phyloP scores from a whole-genome alignment of 352 stramenopile species.

The Phytophthora citrophthora region DNA sequence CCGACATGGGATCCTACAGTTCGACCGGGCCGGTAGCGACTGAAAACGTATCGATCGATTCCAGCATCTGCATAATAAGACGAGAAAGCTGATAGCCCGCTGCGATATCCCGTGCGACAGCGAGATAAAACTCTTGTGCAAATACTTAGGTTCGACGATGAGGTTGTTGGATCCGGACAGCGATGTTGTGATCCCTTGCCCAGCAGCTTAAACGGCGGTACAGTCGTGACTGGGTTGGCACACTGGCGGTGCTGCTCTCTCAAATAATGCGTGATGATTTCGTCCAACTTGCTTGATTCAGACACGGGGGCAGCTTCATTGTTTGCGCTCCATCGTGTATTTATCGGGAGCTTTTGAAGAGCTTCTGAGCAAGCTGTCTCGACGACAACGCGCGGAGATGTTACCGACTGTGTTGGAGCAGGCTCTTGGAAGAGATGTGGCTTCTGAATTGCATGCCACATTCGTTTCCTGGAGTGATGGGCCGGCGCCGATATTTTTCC shows the following conservation, averaged over 20 bases:
- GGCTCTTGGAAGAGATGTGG: conserved; percentile 44
- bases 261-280: conserved; percentile 89
- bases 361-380: conserved; percentile 25
- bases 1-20: conserved; percentile 57
- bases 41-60: conserved; percentile 82
- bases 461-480: conserved; percentile 40
- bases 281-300: conserved; percentile 65
- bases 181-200: conserved; percentile 61
- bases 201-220: conserved; percentile 86
- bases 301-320: conserved; percentile 10
- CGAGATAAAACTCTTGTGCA: conserved; percentile 66
- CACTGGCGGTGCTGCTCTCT: conserved; percentile 91
- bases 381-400: conserved; percentile 20
- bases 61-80: conserved; percentile 67
- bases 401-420: conserved; percentile 18
- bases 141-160: conserved; percentile 66
- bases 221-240: conserved; percentile 83
- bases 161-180: conserved; percentile 70
- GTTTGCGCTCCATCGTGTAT: conserved; percentile 38
- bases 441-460: conserved; percentile 34
- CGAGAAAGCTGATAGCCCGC: conserved; percentile 48
- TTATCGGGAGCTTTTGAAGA: conserved; percentile 44
- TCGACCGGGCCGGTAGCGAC: conserved; percentile 74
- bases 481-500: conserved; percentile 8
- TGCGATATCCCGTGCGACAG: conserved; percentile 53